phyloP scores from a whole-genome alignment of 495 filamentous ascomycete genomes.

The Apiosordaria backusii region DNA sequence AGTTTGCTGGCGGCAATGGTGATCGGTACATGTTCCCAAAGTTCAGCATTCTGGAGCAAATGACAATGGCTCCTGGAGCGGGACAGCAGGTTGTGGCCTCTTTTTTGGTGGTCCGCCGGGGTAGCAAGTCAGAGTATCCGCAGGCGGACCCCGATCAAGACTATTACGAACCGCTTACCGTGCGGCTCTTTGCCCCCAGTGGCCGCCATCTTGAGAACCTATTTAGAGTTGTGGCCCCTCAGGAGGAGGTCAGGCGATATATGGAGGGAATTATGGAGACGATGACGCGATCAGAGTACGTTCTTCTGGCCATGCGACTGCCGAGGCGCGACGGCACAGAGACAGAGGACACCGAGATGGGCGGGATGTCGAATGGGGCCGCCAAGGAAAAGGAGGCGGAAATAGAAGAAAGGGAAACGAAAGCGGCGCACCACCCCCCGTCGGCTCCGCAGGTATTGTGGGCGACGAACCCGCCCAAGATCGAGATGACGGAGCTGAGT shows the following conservation, averaged over 20 bases:
- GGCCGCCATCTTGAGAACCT: conserved; percentile 67
- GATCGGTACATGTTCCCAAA: conserved; percentile 90
- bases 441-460: conserved; percentile 39
- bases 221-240: conserved; percentile 70
- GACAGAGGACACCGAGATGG: conserved; percentile 9
- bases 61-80: conserved; percentile 31
- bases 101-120: conserved; percentile 63
- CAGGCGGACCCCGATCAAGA: conserved; percentile 55
- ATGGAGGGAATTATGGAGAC: conserved; percentile 83
- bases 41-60: conserved; percentile 75
- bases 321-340: conserved; percentile 46
- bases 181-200: conserved; percentile 64
- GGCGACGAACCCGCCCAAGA: conserved; percentile 32
- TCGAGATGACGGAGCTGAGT: conserved; percentile 28
- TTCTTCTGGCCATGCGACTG: conserved; percentile 63
- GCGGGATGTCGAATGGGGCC: neutral
- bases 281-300: conserved; percentile 65
- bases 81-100: conserved; percentile 54
- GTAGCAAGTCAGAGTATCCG: conserved; percentile 51
- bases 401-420: conserved; percentile 2
- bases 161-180: conserved; percentile 88
- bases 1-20: conserved; percentile 74
- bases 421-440: neutral
- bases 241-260: conserved; percentile 72
- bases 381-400: conserved; percentile 30